Evolutionary conservation across 495 filamentous ascomycete genomes (phyloP), one percentile per base, ranked within the genome.

Genomic region (Rusavskia elegans): DNA sequence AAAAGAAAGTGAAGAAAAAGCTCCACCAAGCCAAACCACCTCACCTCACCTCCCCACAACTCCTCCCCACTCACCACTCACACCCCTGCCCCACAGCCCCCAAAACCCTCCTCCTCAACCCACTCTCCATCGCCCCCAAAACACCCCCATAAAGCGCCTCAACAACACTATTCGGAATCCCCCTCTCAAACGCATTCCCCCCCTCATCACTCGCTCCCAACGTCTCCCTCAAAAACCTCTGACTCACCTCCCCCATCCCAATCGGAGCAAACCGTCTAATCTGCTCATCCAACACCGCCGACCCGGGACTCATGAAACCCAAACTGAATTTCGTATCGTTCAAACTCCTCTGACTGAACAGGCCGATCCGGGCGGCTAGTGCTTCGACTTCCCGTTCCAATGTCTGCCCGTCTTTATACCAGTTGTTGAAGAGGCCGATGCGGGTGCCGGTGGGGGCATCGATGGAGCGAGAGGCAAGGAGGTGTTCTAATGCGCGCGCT

Each of bases 401-500:
- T 11, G 29, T 41, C 2, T 23, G 37, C 19, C 20, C 23, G 38
- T 7, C n/a, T 1, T 16, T 5, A 3, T 45, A 55, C 16, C 41
- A 32, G 2, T 27, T 16, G 45, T 55, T 55, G 48, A 55, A 50
- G 14, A 50, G 48, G 4, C 53, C 53, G 5, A 55, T 3, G 6
- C 17, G 21, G 3, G 46, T 48, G 16, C 46, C 53, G 0, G 46
- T 44, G 9, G 10, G 9, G 5, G 32, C 53, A n/a, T 55, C 45
- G 38, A 55, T 37, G 13, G 25, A 13, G 7, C 44, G 40, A 0
- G 46, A 36, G 1, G 36, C 10, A 4, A 55, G 53, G 13, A 55
- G 17, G 21, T 55, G 38, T 50, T 55, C 53, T 8, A 55, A 16
- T 9, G 48, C 48, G 16, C 53, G 53, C 8, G 30, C 53, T 41